Percentiles rank a stretch among this genome's conserved stretches.
phyloP scores from a whole-genome alignment of 352 stramenopile species.

The Phytophthora sp. region DNA sequence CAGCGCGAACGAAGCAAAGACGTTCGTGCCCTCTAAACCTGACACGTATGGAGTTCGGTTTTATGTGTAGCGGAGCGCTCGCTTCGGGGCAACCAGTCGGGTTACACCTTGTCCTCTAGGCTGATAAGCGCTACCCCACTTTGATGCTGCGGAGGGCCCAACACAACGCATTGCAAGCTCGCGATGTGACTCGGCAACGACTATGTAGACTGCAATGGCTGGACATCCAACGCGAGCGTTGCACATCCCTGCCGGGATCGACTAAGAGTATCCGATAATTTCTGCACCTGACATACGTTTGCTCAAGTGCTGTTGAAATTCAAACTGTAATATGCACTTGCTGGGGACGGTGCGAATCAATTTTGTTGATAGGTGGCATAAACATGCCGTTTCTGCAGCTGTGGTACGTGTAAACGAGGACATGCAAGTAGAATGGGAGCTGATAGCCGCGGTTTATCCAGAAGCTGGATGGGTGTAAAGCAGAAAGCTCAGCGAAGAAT shows the following conservation, averaged over 20 bases:
- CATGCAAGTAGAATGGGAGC: not conserved
- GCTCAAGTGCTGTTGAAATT: constrained; percentile 14
- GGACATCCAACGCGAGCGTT: not conserved
- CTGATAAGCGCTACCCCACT: not conserved
- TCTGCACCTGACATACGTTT: constrained; percentile 22
- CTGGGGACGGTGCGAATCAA: constrained; percentile 26
- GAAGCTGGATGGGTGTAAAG: constrained; percentile 8
- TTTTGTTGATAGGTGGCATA: constrained; percentile 21
- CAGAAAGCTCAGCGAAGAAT: constrained; percentile 1
- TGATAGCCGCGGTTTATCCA: constrained; percentile 18
- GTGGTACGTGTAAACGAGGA: not conserved
- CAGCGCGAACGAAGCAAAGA: not conserved
- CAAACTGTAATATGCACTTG: constrained; percentile 15
- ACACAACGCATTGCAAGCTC: not conserved
- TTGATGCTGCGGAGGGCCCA: constrained; percentile 1
- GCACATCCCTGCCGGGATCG: not conserved
- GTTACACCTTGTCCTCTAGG: not conserved
- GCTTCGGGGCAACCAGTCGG: not conserved
- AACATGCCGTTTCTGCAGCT: not conserved
- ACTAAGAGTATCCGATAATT: constrained; percentile 18
- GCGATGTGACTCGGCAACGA: not conserved
- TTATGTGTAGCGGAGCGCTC: constrained; percentile 5
- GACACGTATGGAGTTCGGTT: not conserved
- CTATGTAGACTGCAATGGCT: constrained; percentile 17
- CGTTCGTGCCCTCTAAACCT: not conserved